Evolutionary conservation across 2,329 filamentous ascomycete species (phyloP), one percentile per base, ranked within the genome.

Genomic region (Claviceps capensis): DNA sequence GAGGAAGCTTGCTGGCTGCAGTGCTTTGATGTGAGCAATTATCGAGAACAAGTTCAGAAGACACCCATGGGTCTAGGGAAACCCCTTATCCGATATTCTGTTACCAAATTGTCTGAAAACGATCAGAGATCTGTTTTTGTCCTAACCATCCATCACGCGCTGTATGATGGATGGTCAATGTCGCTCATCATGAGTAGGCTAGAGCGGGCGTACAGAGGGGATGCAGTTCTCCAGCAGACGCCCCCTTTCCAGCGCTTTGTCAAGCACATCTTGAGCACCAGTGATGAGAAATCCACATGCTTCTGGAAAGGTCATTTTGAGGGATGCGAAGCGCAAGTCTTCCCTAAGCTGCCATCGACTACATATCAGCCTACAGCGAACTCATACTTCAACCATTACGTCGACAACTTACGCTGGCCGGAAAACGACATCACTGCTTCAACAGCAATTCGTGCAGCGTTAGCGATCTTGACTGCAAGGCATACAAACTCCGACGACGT

Each of bases 111-210:
- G 14, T 23, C 14, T 37, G 41, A 50, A 36, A n/a, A 48, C 17
- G 11, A 51, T 19, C 38, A 47, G 36, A 5, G 17, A 19, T 45
- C 30, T 26, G 42, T 45, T 43, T 53, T 57, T 22, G 63, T 75
- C 17, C 63, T 26, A 57, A 73, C 71, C 2, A 67, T 74, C 56
- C 74, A 76, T 52, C 74, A 77, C 55, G 69, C 69, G 9, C 59
- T 76, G 0, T 78, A 77, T 52, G 75, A 78, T 49, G 74, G 74
- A 17, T 76, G 74, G 72, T 72, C 68, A 1, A 68, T 73, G 67
- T 66, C 66, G 5, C 59, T 72, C 6, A 57, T 73, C 1, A 62
- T 72, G 36, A 69, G 70, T 17, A 62, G 64, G 48, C 62, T 72
- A 40, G 69, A 70, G 52, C 57, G 59, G 37, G 65, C 65, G 4